phyloP scores from a whole-genome alignment of 768 basidiomycete species.

The Tylopilus plumbeoviolaceoides region DNA sequence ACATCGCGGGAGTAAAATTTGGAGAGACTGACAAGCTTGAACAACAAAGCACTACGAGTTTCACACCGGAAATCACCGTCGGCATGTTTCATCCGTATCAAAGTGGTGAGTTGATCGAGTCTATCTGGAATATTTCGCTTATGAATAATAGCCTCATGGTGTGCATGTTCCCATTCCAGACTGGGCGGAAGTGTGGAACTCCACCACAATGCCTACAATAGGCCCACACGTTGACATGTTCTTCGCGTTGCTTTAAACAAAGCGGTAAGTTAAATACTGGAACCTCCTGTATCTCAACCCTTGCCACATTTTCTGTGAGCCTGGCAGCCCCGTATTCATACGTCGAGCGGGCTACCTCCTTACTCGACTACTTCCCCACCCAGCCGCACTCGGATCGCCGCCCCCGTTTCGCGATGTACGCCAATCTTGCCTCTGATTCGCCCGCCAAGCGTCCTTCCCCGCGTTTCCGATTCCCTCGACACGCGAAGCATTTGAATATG shows the following conservation, averaged over 20 bases:
- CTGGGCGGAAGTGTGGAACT: slow-evolving; percentile 17
- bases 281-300: too few relatives aligned
- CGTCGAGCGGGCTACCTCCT: neutral
- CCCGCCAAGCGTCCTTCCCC: slow-evolving; percentile 5
- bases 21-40: neutral
- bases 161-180: slow-evolving; percentile 12
- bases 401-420: slow-evolving; percentile 10
- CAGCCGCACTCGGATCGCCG: neutral
- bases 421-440: slow-evolving; percentile 4
- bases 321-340: slow-evolving; percentile 1
- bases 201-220: slow-evolving; percentile 19
- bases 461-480: slow-evolving; percentile 12
- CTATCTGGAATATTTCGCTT: slow-evolving; percentile 3
- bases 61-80: slow-evolving; percentile 13
- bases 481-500: slow-evolving; percentile 13
- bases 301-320: too few relatives aligned
- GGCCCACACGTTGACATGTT: slow-evolving; percentile 2
- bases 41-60: slow-evolving; percentile 1
- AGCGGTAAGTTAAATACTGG: slow-evolving; percentile 25
- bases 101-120: slow-evolving; percentile 6
- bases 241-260: slow-evolving; percentile 3
- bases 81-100: slow-evolving; percentile 3
- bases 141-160: slow-evolving; percentile 16
- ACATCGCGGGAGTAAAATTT: neutral
- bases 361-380: neutral